Percentiles rank a stretch among this genome's conserved stretches.
Evolutionary conservation across 495 filamentous ascomycete species (phyloP).

Genomic region (Aspergillus nanangensis): DNA sequence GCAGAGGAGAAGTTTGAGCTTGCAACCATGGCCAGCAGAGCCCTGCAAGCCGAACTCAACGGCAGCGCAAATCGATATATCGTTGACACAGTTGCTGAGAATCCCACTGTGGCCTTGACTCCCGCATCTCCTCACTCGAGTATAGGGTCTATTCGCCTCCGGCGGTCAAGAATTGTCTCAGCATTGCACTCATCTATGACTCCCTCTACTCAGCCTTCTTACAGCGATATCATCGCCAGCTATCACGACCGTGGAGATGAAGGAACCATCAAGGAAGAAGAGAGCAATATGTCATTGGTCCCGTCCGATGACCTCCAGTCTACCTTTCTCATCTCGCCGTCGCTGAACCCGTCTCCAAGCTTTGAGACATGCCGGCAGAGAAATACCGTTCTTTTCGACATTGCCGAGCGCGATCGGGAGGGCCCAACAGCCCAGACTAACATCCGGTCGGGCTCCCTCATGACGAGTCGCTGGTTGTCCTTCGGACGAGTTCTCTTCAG

Average conservation of each 20-base stretch:
- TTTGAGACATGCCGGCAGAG: conserved; percentile 30
- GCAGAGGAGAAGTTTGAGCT: conserved; percentile 29
- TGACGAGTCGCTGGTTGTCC: conserved; percentile 83
- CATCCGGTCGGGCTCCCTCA: conserved; percentile 73
- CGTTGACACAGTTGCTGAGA: conserved; percentile 8
- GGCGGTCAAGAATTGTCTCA: conserved; percentile 37
- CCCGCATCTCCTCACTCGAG: conserved; percentile 25
- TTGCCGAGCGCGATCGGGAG: conserved; percentile 52
- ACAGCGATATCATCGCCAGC: conserved; percentile 34
- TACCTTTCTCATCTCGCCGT: conserved; percentile 25
- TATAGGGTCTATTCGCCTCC: conserved; percentile 31
- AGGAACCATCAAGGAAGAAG: neutral
- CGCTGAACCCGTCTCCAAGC: conserved; percentile 23
- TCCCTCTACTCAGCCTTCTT: conserved; percentile 37
- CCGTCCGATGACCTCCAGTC: conserved; percentile 23
- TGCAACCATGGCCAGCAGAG: conserved; percentile 37
- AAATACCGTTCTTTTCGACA: conserved; percentile 41
- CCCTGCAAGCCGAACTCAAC: conserved; percentile 37
- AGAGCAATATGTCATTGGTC: conserved; percentile 3
- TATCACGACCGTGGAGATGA: conserved; percentile 21
- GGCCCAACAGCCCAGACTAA: conserved; percentile 71
- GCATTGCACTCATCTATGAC: conserved; percentile 36
- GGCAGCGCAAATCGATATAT: conserved; percentile 7
- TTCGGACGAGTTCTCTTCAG: conserved; percentile 95
- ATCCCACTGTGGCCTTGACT: conserved; percentile 16